Evolutionary conservation across 108 stramenopile genomes (phyloP), one percentile per base, ranked within the genome.

Genomic region (Fragilariopsis cylindrus): DNA sequence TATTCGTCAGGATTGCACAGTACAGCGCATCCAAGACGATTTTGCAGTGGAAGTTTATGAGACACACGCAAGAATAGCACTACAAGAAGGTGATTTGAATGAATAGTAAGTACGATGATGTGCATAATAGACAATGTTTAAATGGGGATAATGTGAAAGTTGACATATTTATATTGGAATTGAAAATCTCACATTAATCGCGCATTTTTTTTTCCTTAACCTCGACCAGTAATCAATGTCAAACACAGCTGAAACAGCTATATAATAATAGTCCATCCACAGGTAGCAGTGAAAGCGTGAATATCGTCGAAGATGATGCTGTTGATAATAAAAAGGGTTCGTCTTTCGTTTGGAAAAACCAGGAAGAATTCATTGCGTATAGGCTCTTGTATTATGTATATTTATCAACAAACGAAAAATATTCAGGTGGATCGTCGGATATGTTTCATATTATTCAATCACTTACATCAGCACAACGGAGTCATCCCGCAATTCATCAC

Each of bases 31-130:
- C 7, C 77, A 90, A 62, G 88, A 92, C 76, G 79, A 80, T 3
- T 96, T 99, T 79, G 88, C 96, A 5, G 94, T 97, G 5, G 72
- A 91, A 57, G 97, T 95, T 18, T 98, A 99, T 74, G 98, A 99
- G 60, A 89, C 90, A 21, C 97, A 98, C 76, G 98, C 97, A 7
- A 90, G 97, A 54, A 88, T 97, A 68, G 97, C 97, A 41, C 72
- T 99, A 57, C 92, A 96, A 77, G 83, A 96, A 60, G 89, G 87
- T 18, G 78, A 79, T 40, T 70, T 79, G 72, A 79, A 79, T 69
- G 78, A 79, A 47, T 79, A 71, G 67, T 68, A 53, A 47, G 67
- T 68, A 30, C 30, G 30, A 30, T 30, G 30, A 30, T 30, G 30
- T 30, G 30, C 30, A 30, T 30, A 30, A 30, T 30, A 30, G 30